Conservation (phyloP, 2,329 filamentous ascomycete genomes). For the Penicillium sp. region DNA sequence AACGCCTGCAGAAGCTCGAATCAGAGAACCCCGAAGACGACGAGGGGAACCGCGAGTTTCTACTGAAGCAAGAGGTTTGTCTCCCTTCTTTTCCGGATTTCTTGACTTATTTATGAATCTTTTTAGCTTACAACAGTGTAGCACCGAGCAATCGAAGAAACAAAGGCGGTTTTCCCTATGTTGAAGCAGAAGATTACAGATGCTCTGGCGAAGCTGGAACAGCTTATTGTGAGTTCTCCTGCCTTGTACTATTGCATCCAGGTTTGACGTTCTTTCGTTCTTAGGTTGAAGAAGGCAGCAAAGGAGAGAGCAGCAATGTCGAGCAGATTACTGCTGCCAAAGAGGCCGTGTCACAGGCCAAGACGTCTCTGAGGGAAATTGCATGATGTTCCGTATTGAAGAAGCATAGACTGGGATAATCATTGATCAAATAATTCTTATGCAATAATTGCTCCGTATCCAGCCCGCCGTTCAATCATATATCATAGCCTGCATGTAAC, state of each 20-base stretch:
- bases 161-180: slow-evolving; percentile 72
- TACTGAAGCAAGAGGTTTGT: slow-evolving; percentile 80
- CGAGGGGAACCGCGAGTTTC: slow-evolving; percentile 71
- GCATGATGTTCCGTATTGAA: slow-evolving; percentile 21
- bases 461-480: no score
- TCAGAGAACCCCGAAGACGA: slow-evolving; percentile 53
- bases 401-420: neutral
- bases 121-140: slow-evolving; percentile 37
- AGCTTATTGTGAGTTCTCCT: slow-evolving; percentile 63
- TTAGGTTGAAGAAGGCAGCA: slow-evolving; percentile 37
- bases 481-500: no score
- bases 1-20: slow-evolving; percentile 55
- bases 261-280: neutral
- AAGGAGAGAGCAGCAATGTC: slow-evolving; percentile 37
- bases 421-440: slow-evolving; percentile 3
- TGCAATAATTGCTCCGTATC: neutral
- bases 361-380: slow-evolving; percentile 36
- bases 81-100: neutral
- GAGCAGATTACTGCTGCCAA: slow-evolving; percentile 40
- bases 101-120: neutral
- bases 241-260: no score
- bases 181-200: slow-evolving; percentile 68
- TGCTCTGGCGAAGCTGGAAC: slow-evolving; percentile 69
- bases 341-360: slow-evolving; percentile 38
- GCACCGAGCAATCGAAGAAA: slow-evolving; percentile 81